Evolutionary conservation across 495 filamentous ascomycete genomes (phyloP), one percentile per base, ranked within the genome.

Genomic region (Oidiodendron maius): DNA sequence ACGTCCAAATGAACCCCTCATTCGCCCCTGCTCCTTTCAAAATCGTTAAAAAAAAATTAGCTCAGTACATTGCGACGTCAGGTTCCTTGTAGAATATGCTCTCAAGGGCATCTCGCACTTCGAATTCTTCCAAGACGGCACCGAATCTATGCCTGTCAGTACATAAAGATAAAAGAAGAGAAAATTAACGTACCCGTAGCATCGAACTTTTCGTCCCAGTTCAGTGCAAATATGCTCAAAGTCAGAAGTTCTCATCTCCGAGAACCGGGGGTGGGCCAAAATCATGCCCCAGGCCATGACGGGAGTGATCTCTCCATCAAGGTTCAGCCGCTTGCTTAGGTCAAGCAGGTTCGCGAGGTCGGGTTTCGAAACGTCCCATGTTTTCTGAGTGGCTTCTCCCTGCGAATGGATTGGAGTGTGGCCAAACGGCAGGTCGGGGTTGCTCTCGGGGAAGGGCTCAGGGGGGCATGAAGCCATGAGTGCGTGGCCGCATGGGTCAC

Each of bases 221-320:
- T 85, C 84, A 42, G 84, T 77, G 20, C 82, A 79, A 44, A 97
- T 70, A 42, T 72, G 71, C 60, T 79, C 76, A 60, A 96, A 78
- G 54, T 98, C 89, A 37, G 80, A 76, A 40, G 61, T 61, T 38
- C 67, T 77, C 55, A 98, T 62, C 47, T 82, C 74, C 2, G 50
- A 52, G 46, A 91, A 79, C 40, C 83, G 66, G 50, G 82, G 78
- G 64, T 96, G 82, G 39, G 71, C 73, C 40, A 87, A 73, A 23
- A 98, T 75, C 64, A 82, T 83, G 50, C 88, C 83, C 76, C 91
- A 91, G 1, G 91, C 91, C 89, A 93, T 93, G 46, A 96, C 84
- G 0, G 93, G 93, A n/a, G 91, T 96, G 62, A 98, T 85, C 66
- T 98, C 93, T 20, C 88, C 87, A 51, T 95, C 89, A 0, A 94